phyloP scores from a whole-genome alignment of 2,329 filamentous ascomycete species.

The Aspergillus sp. region DNA sequence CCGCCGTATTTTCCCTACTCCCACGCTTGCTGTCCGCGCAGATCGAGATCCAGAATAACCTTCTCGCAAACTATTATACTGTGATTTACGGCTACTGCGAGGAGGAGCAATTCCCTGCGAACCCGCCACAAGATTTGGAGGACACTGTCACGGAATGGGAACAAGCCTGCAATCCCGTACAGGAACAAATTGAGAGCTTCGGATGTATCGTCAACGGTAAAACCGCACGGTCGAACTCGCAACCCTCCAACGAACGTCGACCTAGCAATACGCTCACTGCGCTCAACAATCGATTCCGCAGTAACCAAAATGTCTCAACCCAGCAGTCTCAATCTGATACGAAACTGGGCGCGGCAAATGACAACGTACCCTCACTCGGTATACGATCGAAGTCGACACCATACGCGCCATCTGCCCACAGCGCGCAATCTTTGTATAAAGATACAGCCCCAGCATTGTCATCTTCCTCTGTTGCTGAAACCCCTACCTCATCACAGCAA shows the following conservation, averaged over 20 bases:
- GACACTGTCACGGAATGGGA: slow-evolving; percentile 69
- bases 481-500: slow-evolving; percentile 30
- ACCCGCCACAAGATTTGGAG: slow-evolving; percentile 66
- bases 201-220: slow-evolving; percentile 66
- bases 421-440: neutral
- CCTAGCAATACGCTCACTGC: slow-evolving; percentile 48
- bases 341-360: slow-evolving; percentile 7
- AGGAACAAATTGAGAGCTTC: slow-evolving; percentile 67
- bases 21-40: slow-evolving; percentile 69
- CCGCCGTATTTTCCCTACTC: slow-evolving; percentile 70
- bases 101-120: slow-evolving; percentile 67
- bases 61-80: slow-evolving; percentile 78
- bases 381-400: slow-evolving; percentile 24
- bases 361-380: slow-evolving; percentile 14
- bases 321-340: slow-evolving; percentile 8
- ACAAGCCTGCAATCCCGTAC: slow-evolving; percentile 60
- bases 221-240: slow-evolving; percentile 34
- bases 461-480: slow-evolving; percentile 5
- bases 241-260: slow-evolving; percentile 16
- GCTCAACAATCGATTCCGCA: slow-evolving; percentile 2
- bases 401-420: slow-evolving; percentile 15
- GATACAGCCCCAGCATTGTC: slow-evolving; percentile 6
- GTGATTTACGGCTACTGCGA: slow-evolving; percentile 71
- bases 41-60: slow-evolving; percentile 73
- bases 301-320: slow-evolving; percentile 26